Evolutionary conservation across 768 basidiomycete genomes (phyloP).

Genomic region (Chalciporus piperatus): DNA sequence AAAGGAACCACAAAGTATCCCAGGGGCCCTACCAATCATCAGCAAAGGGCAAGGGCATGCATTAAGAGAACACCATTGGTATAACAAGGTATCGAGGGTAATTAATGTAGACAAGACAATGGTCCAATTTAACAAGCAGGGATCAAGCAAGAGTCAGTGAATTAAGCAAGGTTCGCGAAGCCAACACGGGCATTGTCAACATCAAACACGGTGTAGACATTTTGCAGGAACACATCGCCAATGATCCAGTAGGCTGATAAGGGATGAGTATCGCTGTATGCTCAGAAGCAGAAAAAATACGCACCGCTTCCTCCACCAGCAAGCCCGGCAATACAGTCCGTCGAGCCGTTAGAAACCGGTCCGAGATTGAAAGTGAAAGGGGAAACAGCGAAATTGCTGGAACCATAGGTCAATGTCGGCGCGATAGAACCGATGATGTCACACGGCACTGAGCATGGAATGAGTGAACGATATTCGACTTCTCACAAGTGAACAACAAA

Average conservation of each 20-base stretch:
- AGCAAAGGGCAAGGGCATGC: too few relatives aligned
- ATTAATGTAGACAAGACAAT: neutral
- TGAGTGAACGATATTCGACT: neutral
- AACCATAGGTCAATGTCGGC: conserved; percentile 39
- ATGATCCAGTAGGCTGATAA: conserved; percentile 30
- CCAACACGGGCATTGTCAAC: conserved; percentile 35
- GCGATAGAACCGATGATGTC: conserved; percentile 18
- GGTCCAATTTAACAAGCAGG: neutral
- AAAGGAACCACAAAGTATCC: too few relatives aligned
- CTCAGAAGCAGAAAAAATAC: neutral
- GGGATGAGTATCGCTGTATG: neutral
- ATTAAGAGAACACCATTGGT: too few relatives aligned
- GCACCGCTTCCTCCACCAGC: conserved; percentile 27
- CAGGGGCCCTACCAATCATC: too few relatives aligned
- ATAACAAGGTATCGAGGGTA: too few relatives aligned
- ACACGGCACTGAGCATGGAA: conserved; percentile 32
- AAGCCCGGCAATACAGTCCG: conserved; percentile 38
- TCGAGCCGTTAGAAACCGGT: conserved; percentile 24
- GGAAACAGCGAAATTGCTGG: conserved; percentile 36
- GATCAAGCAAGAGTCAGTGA: too few relatives aligned
- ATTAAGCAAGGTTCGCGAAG: conserved; percentile 36
- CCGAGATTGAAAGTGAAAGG: conserved; percentile 44
- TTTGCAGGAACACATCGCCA: conserved; percentile 35
- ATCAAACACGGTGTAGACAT: conserved; percentile 33
- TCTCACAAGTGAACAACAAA: conserved; percentile 6